A percentile compares a stretch with the other conserved stretches of the same genome.
Evolutionary conservation across 352 stramenopile species (phyloP).

Genomic region (Pythium volutum): DNA sequence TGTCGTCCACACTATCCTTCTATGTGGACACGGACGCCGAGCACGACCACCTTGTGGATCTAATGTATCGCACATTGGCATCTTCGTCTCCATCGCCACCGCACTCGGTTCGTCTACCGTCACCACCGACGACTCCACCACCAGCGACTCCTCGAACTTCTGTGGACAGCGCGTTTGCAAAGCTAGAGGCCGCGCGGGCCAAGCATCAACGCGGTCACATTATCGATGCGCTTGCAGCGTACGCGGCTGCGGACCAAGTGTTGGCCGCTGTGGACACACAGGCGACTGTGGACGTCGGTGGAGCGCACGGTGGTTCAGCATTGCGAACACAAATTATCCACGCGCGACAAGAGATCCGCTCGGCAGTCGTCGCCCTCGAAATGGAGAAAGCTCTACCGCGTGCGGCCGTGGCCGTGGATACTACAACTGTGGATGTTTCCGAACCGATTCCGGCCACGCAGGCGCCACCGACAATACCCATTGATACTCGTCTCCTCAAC

Average conservation of each 20-base stretch:
- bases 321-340: not conserved
- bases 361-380: constrained; percentile 4
- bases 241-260: constrained; percentile 1
- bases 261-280: not conserved
- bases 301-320: not conserved
- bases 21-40: constrained; percentile 15
- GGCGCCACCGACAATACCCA: constrained; percentile 17
- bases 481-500: constrained; percentile 37
- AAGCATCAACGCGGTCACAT: constrained; percentile 16
- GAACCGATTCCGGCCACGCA: not conserved
- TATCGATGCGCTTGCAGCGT: constrained; percentile 15
- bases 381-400: constrained; percentile 13
- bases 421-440: not conserved
- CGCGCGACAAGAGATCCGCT: constrained; percentile 1
- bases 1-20: constrained; percentile 9
- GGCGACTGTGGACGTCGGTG: not conserved
- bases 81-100: not conserved
- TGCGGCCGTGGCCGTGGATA: not conserved
- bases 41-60: constrained; percentile 4
- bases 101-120: constrained; percentile 5
- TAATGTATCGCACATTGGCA: constrained; percentile 5
- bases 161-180: constrained; percentile 2
- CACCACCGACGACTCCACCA: not conserved
- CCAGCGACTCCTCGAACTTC: not conserved
- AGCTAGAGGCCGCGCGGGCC: constrained; percentile 7